Evolutionary conservation across 1,284 basidiomycete genomes (phyloP).

Genomic region (Ceratobasidium sp.): DNA sequence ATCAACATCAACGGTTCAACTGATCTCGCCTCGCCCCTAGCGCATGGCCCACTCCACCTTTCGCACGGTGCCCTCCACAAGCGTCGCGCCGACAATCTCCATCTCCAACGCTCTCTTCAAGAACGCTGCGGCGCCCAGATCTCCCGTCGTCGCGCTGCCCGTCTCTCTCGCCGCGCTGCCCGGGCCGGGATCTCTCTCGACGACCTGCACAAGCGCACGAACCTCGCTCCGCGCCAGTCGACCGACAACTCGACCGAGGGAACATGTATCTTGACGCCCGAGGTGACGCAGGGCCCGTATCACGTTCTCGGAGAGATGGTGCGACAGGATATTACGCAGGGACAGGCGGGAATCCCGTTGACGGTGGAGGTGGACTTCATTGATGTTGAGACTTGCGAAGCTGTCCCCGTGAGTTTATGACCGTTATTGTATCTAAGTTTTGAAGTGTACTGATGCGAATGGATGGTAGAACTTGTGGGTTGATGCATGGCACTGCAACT

Average conservation of each 20-base stretch:
- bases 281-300: conserved; percentile 63
- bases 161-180: conserved; percentile 10
- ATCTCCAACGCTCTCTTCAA: conserved; percentile 22
- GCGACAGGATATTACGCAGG: conserved; percentile 66
- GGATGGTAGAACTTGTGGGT: conserved; percentile 66
- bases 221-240: conserved; percentile 27
- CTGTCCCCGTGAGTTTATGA: conserved; percentile 61
- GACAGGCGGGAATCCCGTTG: conserved; percentile 66
- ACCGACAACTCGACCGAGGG: conserved; percentile 36
- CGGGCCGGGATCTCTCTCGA: conserved; percentile 18
- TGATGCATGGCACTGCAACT: conserved; percentile 72
- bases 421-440: background rate
- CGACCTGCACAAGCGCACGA: conserved; percentile 20
- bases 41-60: conserved; percentile 16
- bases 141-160: conserved; percentile 30
- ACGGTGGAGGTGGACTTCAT: conserved; percentile 78
- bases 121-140: conserved; percentile 29
- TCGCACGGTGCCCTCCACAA: conserved; percentile 30
- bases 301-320: conserved; percentile 62
- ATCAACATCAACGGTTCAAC: background rate
- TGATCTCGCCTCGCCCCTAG: background rate
- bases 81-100: conserved; percentile 32
- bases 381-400: conserved; percentile 79
- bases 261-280: conserved; percentile 52
- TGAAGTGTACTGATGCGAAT: background rate